Conservation (phyloP, 202 grass and related monocot species). For the Hordeum pubiflorum region DNA sequence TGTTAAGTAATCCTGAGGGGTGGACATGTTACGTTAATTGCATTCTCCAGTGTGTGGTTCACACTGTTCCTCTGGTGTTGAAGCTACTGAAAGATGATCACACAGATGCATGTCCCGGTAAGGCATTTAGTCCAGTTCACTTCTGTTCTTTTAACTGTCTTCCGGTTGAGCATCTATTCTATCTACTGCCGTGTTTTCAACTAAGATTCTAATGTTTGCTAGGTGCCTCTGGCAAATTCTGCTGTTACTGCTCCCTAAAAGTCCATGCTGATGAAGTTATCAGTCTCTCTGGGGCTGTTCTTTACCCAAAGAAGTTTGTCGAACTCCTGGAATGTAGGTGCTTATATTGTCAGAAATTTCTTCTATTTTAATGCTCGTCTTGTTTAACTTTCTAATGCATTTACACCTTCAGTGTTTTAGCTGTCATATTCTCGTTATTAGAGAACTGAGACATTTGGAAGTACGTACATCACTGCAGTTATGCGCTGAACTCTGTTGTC, state of each 20-base stretch:
- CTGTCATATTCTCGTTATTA: background rate
- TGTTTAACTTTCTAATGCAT: background rate
- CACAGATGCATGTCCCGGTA: conserved; percentile 28
- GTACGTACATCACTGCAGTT: background rate
- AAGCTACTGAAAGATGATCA: conserved; percentile 37
- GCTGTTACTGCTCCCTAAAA: conserved; percentile 68
- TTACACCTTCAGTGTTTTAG: background rate
- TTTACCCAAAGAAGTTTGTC: conserved; percentile 44
- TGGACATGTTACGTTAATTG: conserved; percentile 45
- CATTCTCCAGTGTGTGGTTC: conserved; percentile 43
- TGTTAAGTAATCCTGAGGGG: conserved; percentile 4
- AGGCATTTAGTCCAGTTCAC: background rate
- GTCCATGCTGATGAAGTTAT: conserved; percentile 41
- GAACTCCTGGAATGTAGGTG: conserved; percentile 45
- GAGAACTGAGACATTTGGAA: background rate
- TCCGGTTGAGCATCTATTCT: background rate
- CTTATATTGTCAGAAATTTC: background rate
- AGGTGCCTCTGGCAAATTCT: conserved; percentile 48
- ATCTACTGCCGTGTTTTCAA: background rate
- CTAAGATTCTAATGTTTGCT: conserved; percentile 3
- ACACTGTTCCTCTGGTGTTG: conserved; percentile 44
- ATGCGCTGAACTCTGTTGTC: background rate
- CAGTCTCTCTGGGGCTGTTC: conserved; percentile 30
- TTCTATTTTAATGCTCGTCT: background rate
- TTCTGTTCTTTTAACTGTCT: background rate